Conservation (phyloP, 306 rosid species). For the Ceratonia siliqua region DNA sequence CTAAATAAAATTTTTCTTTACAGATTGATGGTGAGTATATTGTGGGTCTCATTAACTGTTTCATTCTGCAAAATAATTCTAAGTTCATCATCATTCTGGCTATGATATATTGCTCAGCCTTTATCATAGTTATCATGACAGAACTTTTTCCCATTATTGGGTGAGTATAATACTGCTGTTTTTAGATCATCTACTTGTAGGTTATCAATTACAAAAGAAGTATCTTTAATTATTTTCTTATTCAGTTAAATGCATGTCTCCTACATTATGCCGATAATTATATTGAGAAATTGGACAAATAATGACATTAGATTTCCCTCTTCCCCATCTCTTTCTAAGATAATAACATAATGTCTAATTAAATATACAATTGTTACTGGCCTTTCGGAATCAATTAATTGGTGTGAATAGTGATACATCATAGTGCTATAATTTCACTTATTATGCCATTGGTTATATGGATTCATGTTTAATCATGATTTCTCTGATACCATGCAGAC, state of each 20-base stretch:
- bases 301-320: neutral
- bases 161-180: neutral
- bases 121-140: conserved; percentile 7
- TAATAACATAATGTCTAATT: too few species aligned
- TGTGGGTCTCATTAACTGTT: too few species aligned
- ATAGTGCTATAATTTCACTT: neutral
- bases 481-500: conserved; percentile 44
- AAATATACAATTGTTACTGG: too few species aligned
- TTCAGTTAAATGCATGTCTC: neutral
- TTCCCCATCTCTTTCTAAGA: too few species aligned
- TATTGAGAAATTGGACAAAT: neutral
- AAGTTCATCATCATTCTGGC: neutral
- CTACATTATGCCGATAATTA: neutral
- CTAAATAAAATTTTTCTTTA: conserved; percentile 10
- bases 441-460: neutral
- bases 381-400: too few species aligned
- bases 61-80: conserved; percentile 21
- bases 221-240: neutral
- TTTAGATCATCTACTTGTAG: conserved; percentile 3
- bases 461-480: conserved; percentile 20
- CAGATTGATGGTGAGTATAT: too few species aligned
- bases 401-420: too few species aligned
- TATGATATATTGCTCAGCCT: neutral
- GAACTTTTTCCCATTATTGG: neutral
- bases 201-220: neutral